Conservation (phyloP, 331 rosid species). For the Cydonia oblonga region DNA sequence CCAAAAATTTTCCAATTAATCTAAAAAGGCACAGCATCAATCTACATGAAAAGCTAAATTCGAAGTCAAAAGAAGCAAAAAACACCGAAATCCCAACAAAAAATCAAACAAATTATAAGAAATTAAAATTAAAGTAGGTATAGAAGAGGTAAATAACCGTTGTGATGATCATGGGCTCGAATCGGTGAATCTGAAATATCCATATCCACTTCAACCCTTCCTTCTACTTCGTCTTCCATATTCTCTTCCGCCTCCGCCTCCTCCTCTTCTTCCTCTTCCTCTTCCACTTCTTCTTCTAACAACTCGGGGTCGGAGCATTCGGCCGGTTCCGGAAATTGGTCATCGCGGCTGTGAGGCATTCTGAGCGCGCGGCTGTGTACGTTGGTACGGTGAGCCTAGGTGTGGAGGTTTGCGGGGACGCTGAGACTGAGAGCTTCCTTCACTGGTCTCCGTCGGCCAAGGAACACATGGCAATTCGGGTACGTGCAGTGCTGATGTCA, state of each 20-base stretch:
- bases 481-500: background rate
- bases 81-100: background rate
- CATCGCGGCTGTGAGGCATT: background rate
- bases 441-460: background rate
- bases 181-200: constrained; percentile 19
- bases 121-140: background rate
- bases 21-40: background rate
- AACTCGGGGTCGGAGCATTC: background rate
- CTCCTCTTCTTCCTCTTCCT: background rate
- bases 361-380: background rate
- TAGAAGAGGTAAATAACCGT: constrained; percentile 18
- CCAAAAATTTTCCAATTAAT: background rate
- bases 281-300: background rate
- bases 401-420: background rate
- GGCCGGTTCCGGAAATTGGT: background rate
- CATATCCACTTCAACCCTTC: constrained; percentile 1
- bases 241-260: background rate
- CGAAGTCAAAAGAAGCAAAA: background rate
- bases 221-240: constrained; percentile 1
- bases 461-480: background rate
- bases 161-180: background rate
- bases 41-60: background rate
- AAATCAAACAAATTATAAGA: background rate
- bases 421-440: background rate
- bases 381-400: background rate